Conservation (phyloP, 2,329 filamentous ascomycete species). For the Colletotrichum sojae region DNA sequence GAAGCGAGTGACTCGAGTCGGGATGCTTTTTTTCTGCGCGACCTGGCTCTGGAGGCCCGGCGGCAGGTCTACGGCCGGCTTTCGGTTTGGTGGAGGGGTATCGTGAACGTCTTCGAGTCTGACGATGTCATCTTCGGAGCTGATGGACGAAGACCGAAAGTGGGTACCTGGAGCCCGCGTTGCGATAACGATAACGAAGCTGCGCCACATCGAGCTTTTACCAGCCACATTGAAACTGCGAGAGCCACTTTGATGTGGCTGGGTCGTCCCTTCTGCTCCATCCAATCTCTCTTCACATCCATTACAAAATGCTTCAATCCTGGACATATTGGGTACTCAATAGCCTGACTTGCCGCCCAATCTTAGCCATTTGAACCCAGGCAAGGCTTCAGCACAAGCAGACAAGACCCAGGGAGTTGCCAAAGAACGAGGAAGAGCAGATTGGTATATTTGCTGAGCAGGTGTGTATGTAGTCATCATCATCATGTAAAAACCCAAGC, state of each 20-base stretch:
- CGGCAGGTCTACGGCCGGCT: no score
- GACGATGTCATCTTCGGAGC: conserved; percentile 32
- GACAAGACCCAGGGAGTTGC: no score
- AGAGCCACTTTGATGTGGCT: neutral
- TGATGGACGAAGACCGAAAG: neutral
- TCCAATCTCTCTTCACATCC: no score
- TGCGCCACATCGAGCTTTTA: neutral
- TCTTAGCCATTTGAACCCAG: no score
- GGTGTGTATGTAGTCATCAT: neutral
- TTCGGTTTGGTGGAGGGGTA: no score
- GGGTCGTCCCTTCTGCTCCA: neutral
- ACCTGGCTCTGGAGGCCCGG: neutral
- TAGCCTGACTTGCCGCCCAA: no score
- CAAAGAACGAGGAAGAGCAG: no score
- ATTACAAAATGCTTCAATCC: no score
- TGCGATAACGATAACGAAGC: conserved; percentile 36
- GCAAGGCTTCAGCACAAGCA: no score
- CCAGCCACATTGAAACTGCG: conserved; percentile 8
- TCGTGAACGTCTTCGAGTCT: neutral
- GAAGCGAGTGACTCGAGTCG: neutral
- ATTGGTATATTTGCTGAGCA: conserved; percentile 48
- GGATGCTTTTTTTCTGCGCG: neutral
- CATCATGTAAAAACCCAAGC: neutral
- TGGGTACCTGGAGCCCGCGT: neutral
- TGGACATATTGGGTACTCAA: no score